Evolutionary conservation across 345 rosid species (phyloP), one percentile per base, ranked within the genome.

Genomic region (Trapa bicornis): DNA sequence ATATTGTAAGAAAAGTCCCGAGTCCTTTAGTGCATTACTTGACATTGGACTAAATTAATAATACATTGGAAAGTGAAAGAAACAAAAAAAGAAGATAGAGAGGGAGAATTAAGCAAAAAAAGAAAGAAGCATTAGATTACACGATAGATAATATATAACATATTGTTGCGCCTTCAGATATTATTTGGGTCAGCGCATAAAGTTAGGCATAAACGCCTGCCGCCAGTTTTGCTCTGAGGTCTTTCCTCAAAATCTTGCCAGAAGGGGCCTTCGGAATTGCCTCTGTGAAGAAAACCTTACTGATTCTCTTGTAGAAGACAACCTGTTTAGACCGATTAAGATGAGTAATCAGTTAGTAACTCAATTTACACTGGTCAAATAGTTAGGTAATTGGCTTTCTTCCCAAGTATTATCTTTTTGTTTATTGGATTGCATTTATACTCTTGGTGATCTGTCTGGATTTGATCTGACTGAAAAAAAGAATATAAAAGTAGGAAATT

Each of bases 221-320:
- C 3, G 83, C 83, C 66, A 93, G 68, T 70, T 65, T 85, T 33
- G 80, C 87, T 75, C 85, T 80, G 8, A 90, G 75, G 54, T 90
- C 89, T 65, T 93, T 90, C 78, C 97, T 77, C 86, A 93, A 70
- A 32, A 90, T 88, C 73, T 93, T 93, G 15, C 98, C 97, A 3
- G 97, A 80, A 36, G 96, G 87, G 53, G 94, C 86, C 74, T 87
- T 93, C 0, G 97, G 98, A 67, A 93, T 87, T 3, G 89, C 45
- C 6, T 86, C 86, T 3, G 67, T 67, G 80, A 90, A 90, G 80
- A 85, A 83, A 5, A 90, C 96, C 74, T 81, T 73, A 38, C 65
- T 73, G 52, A 88, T 71, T 79, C 88, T 90, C 83, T 93, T 93
- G 84, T 86, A 93, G 77, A 76, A 90, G 56, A 93, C 83, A 45